phyloP scores from a whole-genome alignment of 2,329 filamentous ascomycete genomes.

The Fusarium sp. region DNA sequence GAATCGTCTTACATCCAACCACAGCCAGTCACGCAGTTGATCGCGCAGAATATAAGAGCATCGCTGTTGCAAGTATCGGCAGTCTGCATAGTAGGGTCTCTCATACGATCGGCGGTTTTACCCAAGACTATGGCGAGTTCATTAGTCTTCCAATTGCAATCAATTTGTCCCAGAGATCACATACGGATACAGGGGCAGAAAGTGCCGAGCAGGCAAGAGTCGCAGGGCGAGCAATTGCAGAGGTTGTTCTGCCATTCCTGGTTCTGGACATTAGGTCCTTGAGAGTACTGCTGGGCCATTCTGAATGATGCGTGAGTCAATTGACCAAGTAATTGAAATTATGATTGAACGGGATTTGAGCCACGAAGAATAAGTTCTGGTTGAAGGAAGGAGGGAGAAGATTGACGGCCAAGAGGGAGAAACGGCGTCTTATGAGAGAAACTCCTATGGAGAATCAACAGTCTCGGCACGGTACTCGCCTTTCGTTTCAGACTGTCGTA shows the following conservation, averaged over 20 bases:
- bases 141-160: slow-evolving; percentile 16
- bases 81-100: slow-evolving; percentile 52
- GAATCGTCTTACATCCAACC: slow-evolving; percentile 53
- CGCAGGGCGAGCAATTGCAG: slow-evolving; percentile 52
- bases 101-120: slow-evolving; percentile 54
- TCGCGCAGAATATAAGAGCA: slow-evolving; percentile 51
- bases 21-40: slow-evolving; percentile 51
- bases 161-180: slow-evolving; percentile 29
- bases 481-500: slow-evolving; percentile 15
- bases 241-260: slow-evolving; percentile 51
- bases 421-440: slow-evolving; percentile 14
- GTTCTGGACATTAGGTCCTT: slow-evolving; percentile 39
- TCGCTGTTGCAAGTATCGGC: slow-evolving; percentile 53
- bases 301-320: slow-evolving; percentile 3
- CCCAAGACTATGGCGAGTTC: slow-evolving; percentile 50
- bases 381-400: not conserved
- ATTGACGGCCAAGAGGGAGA: not conserved
- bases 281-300: slow-evolving; percentile 40
- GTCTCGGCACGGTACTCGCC: slow-evolving; percentile 16
- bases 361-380: not conserved
- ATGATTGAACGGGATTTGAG: not conserved
- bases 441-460: slow-evolving; percentile 2
- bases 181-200: slow-evolving; percentile 55
- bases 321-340: not conserved
- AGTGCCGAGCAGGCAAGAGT: slow-evolving; percentile 49